Conservation (phyloP, 371 early-diverging fungal species). For the Smittium culicis region DNA sequence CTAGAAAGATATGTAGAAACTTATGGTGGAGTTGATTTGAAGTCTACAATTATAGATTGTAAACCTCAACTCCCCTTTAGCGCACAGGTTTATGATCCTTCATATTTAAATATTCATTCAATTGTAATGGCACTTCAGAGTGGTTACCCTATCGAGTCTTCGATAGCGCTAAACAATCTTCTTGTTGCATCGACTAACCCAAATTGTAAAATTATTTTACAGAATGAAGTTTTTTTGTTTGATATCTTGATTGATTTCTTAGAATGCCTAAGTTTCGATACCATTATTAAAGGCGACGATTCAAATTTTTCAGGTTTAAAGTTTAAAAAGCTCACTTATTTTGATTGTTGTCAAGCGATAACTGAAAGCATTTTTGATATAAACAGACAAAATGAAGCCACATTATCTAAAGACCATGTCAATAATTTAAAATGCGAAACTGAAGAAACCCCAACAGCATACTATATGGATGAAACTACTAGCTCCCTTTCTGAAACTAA, state of each 20-base stretch:
- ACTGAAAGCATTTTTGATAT: not conserved
- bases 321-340: too few relatives aligned
- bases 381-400: not conserved
- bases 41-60: conserved; percentile 43
- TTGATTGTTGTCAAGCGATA: not conserved
- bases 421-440: not conserved
- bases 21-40: conserved; percentile 57
- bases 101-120: conserved; percentile 60
- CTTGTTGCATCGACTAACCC: conserved; percentile 19
- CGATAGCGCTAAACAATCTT: conserved; percentile 51
- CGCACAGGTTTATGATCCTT: conserved; percentile 23
- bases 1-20: conserved; percentile 46
- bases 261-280: too few relatives aligned
- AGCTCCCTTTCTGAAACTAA: not conserved
- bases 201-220: conserved; percentile 10
- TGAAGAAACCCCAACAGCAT: not conserved
- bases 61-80: conserved; percentile 42
- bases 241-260: not conserved
- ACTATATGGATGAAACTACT: not conserved
- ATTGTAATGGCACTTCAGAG: conserved; percentile 59
- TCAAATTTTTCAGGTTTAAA: too few relatives aligned
- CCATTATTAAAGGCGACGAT: too few relatives aligned
- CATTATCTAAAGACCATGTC: not conserved
- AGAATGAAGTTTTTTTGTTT: not conserved
- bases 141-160: conserved; percentile 52